Percentiles rank a stretch among this genome's conserved stretches.
These are phyloP conservation scores for Cyberlindnera xylosilytica DNA, from an alignment of 805 yeast species.

Conservation along the genomic window DNA sequence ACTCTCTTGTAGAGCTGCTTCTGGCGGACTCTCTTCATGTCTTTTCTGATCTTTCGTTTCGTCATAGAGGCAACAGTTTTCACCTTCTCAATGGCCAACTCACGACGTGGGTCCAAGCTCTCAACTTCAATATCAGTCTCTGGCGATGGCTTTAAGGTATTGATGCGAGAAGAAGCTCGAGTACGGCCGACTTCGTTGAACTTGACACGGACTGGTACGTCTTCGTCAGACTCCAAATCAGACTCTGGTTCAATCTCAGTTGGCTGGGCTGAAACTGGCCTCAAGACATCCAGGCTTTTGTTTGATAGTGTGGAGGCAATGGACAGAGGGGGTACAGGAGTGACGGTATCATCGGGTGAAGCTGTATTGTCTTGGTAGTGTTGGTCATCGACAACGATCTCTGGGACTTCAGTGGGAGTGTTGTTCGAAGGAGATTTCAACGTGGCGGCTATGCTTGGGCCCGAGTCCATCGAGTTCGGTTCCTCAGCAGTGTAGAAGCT, in stretches of 20 bases:
- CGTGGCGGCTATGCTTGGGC: not conserved
- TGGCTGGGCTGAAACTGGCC: no score
- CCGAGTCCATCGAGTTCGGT: not conserved
- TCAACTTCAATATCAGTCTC: conserved; percentile 1
- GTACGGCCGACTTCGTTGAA: not conserved
- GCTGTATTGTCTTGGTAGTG: no score
- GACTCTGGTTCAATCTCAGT: not conserved
- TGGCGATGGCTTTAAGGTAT: conserved; percentile 11
- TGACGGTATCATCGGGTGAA: not conserved
- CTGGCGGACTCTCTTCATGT: conserved; percentile 15
- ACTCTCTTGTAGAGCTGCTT: conserved; percentile 25
- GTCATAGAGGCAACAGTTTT: conserved; percentile 26
- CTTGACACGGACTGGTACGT: not conserved
- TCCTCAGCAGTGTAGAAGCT: conserved; percentile 10
- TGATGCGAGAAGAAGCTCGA: conserved; percentile 1
- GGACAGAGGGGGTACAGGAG: not conserved
- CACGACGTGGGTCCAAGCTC: conserved; percentile 17
- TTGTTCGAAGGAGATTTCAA: no score
- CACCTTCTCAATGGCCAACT: conserved; percentile 21
- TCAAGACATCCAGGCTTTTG: not conserved
- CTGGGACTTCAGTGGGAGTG: not conserved
- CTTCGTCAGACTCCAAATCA: not conserved
- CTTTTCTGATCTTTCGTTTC: conserved; percentile 14
- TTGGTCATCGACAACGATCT: no score
- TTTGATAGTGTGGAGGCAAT: not conserved